Evolutionary conservation across 805 yeast genomes (phyloP).

Genomic region (Maudiozyma bulderi): DNA sequence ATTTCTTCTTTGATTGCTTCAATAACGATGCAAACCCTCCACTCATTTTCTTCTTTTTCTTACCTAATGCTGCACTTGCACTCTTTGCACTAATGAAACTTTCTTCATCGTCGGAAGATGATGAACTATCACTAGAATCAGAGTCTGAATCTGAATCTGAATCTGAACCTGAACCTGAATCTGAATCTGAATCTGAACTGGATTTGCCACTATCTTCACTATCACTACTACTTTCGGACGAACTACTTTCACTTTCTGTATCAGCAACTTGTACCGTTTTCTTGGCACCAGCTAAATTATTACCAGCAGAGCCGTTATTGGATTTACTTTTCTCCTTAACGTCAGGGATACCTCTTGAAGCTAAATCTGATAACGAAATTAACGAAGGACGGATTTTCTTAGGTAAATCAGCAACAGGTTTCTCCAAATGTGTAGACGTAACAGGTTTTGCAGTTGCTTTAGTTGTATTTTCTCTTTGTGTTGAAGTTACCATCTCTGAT

Average conservation of each 20-base stretch:
- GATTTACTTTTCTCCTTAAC: constrained; percentile 38
- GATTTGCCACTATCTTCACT: constrained; percentile 7
- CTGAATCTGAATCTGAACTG: constrained; percentile 1
- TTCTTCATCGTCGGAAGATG: constrained; percentile 18
- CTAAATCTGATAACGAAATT: constrained; percentile 48
- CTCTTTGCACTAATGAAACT: constrained; percentile 37
- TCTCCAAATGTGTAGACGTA: not conserved
- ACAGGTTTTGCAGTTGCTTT: not conserved
- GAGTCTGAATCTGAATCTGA: constrained; percentile 18
- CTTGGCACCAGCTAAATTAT: not conserved
- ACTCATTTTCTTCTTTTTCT: constrained; percentile 20
- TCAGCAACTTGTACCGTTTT: not conserved
- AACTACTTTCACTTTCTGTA: constrained; percentile 7
- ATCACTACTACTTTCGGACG: constrained; percentile 2
- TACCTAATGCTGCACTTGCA: constrained; percentile 35
- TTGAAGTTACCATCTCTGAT: not conserved
- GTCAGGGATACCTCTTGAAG: constrained; percentile 58
- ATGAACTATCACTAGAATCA: constrained; percentile 11
- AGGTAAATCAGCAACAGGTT: constrained; percentile 14
- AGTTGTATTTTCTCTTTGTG: not conserved
- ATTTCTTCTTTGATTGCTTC: constrained; percentile 34
- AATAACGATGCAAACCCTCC: constrained; percentile 42
- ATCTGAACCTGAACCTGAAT: constrained; percentile 7
- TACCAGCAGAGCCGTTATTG: not conserved
- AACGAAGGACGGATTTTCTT: constrained; percentile 34